Conservation (phyloP, 208 protist genomes). For the Acanthamoeba castellanii region DNA sequence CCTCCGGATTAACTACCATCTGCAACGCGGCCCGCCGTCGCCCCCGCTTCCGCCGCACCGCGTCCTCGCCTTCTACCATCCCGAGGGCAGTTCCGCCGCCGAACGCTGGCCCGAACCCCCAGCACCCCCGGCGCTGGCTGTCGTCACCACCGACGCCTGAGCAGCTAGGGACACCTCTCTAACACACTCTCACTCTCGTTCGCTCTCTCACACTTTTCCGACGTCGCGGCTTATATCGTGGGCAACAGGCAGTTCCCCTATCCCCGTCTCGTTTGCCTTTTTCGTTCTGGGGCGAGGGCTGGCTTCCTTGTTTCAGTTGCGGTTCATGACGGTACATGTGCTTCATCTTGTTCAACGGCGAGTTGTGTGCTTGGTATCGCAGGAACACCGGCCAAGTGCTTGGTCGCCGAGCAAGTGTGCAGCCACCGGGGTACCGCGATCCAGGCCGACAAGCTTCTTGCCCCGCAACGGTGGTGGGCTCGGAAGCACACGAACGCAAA, state of each 20-base stretch:
- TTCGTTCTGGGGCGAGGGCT: no score
- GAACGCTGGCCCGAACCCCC: not conserved
- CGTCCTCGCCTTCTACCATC: not conserved
- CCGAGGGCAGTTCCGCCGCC: no score
- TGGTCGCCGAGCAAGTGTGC: not conserved
- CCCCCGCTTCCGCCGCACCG: conserved; percentile 2
- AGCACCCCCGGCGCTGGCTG: not conserved
- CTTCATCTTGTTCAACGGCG: not conserved
- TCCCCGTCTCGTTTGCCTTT: no score
- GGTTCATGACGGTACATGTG: no score
- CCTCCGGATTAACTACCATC: not conserved
- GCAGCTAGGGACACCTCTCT: not conserved
- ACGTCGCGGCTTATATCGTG: not conserved
- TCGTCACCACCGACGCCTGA: not conserved
- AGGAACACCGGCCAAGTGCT: not conserved
- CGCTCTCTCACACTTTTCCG: not conserved
- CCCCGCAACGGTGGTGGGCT: no score
- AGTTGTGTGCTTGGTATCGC: not conserved
- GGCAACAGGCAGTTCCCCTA: no score
- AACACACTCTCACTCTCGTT: no score
- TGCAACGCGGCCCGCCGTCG: not conserved
- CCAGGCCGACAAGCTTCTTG: no score
- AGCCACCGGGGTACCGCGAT: not conserved
- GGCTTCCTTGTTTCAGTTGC: no score
- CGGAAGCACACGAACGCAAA: no score